These are phyloP conservation scores for Mucor saturninus DNA, from an alignment of 371 early-diverging fungal species.

Conservation along the genomic window DNA sequence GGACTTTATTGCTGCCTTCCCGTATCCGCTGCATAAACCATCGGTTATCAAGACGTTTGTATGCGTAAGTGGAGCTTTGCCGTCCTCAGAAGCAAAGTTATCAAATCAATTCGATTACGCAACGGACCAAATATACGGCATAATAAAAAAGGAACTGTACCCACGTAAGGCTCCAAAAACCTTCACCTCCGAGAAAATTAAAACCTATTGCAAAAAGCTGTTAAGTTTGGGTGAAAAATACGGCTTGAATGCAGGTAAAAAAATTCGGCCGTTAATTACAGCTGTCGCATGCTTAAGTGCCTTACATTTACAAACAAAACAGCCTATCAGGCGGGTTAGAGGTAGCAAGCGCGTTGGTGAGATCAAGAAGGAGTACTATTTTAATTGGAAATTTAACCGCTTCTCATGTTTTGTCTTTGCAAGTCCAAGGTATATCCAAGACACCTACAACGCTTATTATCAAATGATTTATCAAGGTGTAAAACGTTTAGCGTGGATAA, in stretches of 20 bases:
- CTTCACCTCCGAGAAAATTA: background rate
- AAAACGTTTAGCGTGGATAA: background rate
- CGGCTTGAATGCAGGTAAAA: background rate
- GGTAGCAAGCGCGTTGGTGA: background rate
- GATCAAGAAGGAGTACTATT: background rate
- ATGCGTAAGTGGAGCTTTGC: background rate
- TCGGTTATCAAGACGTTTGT: background rate
- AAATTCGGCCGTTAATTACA: background rate
- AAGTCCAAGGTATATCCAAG: background rate
- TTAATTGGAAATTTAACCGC: background rate
- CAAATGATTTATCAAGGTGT: background rate
- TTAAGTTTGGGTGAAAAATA: background rate
- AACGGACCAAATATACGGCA: background rate
- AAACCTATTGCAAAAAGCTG: background rate
- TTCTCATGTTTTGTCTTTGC: background rate
- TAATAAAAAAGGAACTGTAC: background rate
- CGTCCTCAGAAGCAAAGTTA: background rate
- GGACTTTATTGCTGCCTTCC: slow-evolving; percentile 8
- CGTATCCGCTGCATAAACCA: background rate
- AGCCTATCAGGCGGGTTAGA: background rate
- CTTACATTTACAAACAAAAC: background rate
- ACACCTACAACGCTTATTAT: background rate
- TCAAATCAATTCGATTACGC: background rate
- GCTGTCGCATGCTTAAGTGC: background rate
- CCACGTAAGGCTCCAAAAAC: background rate